These are phyloP conservation scores for Sinapis alba DNA, from an alignment of 441 rosid species.

Conservation along the genomic window DNA sequence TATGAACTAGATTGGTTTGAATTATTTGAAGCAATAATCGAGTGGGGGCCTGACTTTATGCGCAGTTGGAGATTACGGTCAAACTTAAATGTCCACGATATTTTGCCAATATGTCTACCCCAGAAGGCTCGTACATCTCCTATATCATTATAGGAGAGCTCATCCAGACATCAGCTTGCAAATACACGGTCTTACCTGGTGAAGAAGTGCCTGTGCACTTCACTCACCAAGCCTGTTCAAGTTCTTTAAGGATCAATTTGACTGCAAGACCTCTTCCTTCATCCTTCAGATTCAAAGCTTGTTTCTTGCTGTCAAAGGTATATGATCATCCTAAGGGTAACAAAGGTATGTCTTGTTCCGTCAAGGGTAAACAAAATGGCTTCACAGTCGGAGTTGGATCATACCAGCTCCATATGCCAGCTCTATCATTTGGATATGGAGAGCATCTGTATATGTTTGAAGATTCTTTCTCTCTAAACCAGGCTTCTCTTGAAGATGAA, in stretches of 20 bases:
- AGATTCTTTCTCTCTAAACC: not conserved
- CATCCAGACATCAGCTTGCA: conserved; percentile 14
- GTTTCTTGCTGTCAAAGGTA: not conserved
- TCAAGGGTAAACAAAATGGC: not conserved
- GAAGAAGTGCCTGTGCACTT: not conserved
- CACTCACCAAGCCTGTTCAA: not conserved
- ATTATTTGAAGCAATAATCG: not conserved
- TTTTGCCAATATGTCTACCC: not conserved
- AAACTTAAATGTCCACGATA: not conserved
- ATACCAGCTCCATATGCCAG: not conserved
- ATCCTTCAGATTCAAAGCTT: not conserved
- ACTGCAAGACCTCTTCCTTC: not conserved
- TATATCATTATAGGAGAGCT: no score
- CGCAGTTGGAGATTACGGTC: conserved; percentile 26
- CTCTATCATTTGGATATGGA: not conserved
- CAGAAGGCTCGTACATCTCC: not conserved
- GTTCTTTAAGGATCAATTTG: not conserved
- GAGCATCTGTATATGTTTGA: not conserved
- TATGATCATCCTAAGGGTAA: not conserved
- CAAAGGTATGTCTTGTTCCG: not conserved
- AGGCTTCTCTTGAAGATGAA: not conserved
- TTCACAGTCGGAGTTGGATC: not conserved
- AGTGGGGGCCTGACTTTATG: conserved; percentile 15
- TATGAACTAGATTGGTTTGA: no score
- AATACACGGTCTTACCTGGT: not conserved